phyloP scores from a whole-genome alignment of 192 early-diverging fungal species.

The Coemansia sp. region DNA sequence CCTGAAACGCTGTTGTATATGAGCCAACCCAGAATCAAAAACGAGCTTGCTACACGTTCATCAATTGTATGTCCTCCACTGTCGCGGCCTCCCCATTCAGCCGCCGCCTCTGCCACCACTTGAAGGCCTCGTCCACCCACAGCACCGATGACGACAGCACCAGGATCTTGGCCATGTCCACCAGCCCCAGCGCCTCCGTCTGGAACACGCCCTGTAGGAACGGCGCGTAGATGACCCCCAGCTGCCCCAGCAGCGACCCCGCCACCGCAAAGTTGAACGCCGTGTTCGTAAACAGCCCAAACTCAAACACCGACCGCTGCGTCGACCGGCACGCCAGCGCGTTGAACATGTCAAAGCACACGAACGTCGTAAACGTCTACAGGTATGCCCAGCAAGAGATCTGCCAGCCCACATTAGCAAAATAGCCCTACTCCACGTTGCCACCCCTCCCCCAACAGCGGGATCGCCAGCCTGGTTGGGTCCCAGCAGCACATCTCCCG shows the following conservation, averaged over 20 bases:
- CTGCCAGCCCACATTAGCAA: no score
- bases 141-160: constrained; percentile 70
- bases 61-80: constrained; percentile 39
- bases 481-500: no score
- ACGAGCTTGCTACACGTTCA: constrained; percentile 17
- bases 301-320: constrained; percentile 68
- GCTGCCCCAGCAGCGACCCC: constrained; percentile 75
- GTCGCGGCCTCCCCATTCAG: constrained; percentile 8
- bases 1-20: no score
- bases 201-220: constrained; percentile 91
- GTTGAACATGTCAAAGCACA: constrained; percentile 96
- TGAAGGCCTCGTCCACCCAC: constrained; percentile 80
- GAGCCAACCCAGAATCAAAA: background rate
- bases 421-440: no score
- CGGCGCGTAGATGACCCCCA: constrained; percentile 83
- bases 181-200: constrained; percentile 74
- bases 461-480: no score
- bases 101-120: constrained; percentile 51
- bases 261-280: constrained; percentile 84
- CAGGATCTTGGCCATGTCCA: constrained; percentile 66
- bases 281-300: constrained; percentile 81
- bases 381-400: no score
- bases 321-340: constrained; percentile 84
- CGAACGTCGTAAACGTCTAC: constrained; percentile 94
- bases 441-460: no score